Percentiles rank a stretch among this genome's conserved stretches.
phyloP scores from a whole-genome alignment of 2,329 filamentous ascomycete species.

The Colletotrichum ledebouriae region DNA sequence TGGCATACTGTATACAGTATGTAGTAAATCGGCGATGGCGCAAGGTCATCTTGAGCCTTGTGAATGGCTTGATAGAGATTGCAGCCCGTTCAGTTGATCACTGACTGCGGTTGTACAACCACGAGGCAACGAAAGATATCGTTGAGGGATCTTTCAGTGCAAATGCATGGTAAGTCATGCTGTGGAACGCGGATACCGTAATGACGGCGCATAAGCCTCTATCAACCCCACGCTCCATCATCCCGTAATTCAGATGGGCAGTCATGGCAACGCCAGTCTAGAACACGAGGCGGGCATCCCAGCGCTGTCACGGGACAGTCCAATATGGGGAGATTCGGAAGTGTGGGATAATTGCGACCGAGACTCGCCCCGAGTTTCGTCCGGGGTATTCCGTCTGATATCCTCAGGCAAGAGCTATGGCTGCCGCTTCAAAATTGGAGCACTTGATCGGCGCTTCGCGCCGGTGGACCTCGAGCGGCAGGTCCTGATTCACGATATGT shows the following conservation, averaged over 20 bases:
- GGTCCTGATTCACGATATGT: background rate
- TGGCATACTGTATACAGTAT: too few relatives aligned
- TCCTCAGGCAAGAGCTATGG: background rate
- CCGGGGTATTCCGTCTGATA: background rate
- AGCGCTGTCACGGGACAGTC: background rate
- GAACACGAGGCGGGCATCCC: too few relatives aligned
- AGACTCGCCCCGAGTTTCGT: conserved; percentile 19
- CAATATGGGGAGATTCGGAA: conserved; percentile 6
- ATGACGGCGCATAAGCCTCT: background rate
- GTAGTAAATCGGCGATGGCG: too few relatives aligned
- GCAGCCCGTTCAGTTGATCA: too few relatives aligned
- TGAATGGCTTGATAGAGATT: too few relatives aligned
- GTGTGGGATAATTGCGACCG: conserved; percentile 26
- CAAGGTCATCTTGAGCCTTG: background rate
- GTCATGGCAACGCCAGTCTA: background rate
- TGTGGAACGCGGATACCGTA: background rate
- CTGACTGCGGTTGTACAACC: too few relatives aligned
- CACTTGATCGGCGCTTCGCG: conserved; percentile 1
- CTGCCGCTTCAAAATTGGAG: background rate
- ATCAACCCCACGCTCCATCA: too few relatives aligned
- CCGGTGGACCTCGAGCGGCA: background rate
- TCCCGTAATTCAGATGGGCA: background rate
- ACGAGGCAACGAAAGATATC: too few relatives aligned
- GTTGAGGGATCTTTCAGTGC: too few relatives aligned
- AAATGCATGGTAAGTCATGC: too few relatives aligned